Evolutionary conservation across 2,329 filamentous ascomycete genomes (phyloP), one percentile per base, ranked within the genome.

Genomic region (Colletotrichum lini): DNA sequence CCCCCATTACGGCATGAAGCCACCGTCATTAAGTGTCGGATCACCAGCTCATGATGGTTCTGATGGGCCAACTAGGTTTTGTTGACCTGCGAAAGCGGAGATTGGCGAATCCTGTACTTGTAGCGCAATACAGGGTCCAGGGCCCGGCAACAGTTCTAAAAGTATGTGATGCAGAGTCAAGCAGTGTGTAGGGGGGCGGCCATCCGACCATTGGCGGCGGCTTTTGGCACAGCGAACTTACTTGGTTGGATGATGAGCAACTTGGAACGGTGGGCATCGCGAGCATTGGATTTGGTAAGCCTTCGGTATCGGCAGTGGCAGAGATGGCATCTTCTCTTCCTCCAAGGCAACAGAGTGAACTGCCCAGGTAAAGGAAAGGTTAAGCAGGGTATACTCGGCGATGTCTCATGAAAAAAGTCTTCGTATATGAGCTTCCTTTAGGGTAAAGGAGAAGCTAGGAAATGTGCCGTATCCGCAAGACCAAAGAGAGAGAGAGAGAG

Each of bases 121-220:
- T 71, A 40, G 69, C 65, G 69, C 69, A 40, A 59, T 58, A 64
- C 69, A 69, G 68, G 69, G 69, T 68, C 69, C 69, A 30, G 65
- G 69, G 69, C 59, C 7, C 53, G 69, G 53, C 59, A 64, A 40
- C 30, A 67, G 15, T 44, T 38, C 50, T 70, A 50, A 35, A 42
- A 30, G 18, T 60, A 50, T 71, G 64, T 26, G 65, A 35, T 68
- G 68, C 65, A 71, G 68, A 68, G 49, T 63, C 40, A 63, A 54
- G 58, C 23, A 68, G 68, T 68, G 65, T 63, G 68, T 68, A 59
- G 45, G 68, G 53, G 64, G 49, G 42, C 9, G 16, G 5, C 44
- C 38, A 30, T 30, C 45, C 57, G 58, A 49, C 54, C 30, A 35
- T 9, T n/a, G 54, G 47, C 63, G 45, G 65, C 64, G 45, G 56